Conservation (phyloP, 345 rosid species). For the Triadica sebifera region DNA sequence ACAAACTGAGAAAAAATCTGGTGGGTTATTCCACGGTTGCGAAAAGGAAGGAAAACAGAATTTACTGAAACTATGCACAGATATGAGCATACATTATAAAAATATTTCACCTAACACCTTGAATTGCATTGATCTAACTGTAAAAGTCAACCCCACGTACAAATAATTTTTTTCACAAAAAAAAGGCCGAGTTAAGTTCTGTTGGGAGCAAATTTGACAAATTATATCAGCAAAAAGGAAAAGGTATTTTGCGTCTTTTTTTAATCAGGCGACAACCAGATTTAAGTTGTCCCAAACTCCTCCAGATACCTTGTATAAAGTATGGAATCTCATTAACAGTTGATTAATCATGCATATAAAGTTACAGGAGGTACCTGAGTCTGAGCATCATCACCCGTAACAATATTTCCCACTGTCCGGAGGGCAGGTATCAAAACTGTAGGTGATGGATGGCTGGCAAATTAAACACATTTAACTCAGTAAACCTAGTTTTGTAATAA, state of each 20-base stretch:
- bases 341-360: background rate
- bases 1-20: conserved; percentile 46
- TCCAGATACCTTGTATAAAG: background rate
- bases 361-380: conserved; percentile 55
- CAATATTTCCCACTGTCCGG: conserved; percentile 76
- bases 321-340: background rate
- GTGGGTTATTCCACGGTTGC: background rate
- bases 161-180: background rate
- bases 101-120: background rate
- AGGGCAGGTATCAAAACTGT: conserved; percentile 86
- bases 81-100: background rate
- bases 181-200: no score
- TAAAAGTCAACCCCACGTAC: background rate
- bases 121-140: background rate
- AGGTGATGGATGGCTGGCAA: conserved; percentile 68
- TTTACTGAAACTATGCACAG: background rate
- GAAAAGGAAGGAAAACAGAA: background rate
- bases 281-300: background rate
- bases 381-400: conserved; percentile 83
- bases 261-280: no score
- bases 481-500: background rate
- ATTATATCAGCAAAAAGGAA: no score
- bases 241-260: no score
- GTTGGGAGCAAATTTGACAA: no score
- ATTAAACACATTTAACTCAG: background rate